Conservation (phyloP, 495 filamentous ascomycete genomes). For the Annulohypoxylon bovei region DNA sequence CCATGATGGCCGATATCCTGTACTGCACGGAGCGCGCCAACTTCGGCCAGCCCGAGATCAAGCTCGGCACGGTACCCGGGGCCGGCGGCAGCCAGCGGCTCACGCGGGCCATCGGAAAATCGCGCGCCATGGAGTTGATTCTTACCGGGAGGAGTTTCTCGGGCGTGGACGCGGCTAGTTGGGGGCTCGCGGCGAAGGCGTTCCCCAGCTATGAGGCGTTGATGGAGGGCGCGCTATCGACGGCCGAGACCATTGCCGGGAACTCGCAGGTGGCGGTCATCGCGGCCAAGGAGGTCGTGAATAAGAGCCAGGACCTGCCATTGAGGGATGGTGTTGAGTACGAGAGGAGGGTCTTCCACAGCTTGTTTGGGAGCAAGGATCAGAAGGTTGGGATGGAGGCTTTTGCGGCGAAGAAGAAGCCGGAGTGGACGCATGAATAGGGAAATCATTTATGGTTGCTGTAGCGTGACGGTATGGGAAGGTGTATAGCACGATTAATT, state of each 20-base stretch:
- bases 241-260: constrained; percentile 87
- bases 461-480: neutral
- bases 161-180: constrained; percentile 82
- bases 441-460: neutral
- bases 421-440: constrained; percentile 88
- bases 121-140: constrained; percentile 91
- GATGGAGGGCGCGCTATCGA: constrained; percentile 78
- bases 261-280: constrained; percentile 81
- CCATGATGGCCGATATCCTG: constrained; percentile 96
- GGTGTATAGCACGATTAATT: neutral
- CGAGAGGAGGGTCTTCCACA: constrained; percentile 92
- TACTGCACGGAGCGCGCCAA: constrained; percentile 85
- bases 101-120: constrained; percentile 87
- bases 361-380: constrained; percentile 89
- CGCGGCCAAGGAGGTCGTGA: constrained; percentile 97
- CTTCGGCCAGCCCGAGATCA: constrained; percentile 97
- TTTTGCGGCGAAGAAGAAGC: constrained; percentile 93
- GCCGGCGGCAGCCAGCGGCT: constrained; percentile 93
- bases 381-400: constrained; percentile 98
- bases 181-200: constrained; percentile 86
- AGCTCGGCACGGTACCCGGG: constrained; percentile 89
- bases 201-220: constrained; percentile 86
- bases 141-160: constrained; percentile 85
- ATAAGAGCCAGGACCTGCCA: constrained; percentile 90
- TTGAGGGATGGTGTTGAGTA: constrained; percentile 92